These are phyloP conservation scores for rapeseed (Brassica napus) DNA, from an alignment of 345 rosid species.

Conservation along the genomic window DNA sequence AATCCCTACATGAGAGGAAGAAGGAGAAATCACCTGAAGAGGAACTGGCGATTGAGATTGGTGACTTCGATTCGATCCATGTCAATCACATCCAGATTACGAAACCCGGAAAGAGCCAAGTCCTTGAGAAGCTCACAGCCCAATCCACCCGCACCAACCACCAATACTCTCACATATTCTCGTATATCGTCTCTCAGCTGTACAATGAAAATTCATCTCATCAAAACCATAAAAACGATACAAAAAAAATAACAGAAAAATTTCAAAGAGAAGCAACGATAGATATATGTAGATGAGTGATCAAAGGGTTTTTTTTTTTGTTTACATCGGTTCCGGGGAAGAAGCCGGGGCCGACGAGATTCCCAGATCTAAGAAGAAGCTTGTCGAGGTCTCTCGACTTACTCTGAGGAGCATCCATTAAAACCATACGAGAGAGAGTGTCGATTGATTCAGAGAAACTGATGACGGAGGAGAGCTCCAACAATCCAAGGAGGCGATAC, in stretches of 20 bases:
- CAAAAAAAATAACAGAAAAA: neutral
- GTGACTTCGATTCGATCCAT: slow-evolving; percentile 99
- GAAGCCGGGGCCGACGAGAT: slow-evolving; percentile 78
- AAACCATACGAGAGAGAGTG: neutral
- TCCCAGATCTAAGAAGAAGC: slow-evolving; percentile 87
- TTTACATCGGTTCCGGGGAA: slow-evolving; percentile 68
- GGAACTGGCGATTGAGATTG: slow-evolving; percentile 97
- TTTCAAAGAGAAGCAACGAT: neutral
- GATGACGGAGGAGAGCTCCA: slow-evolving; percentile 34
- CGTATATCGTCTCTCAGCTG: slow-evolving; percentile 83
- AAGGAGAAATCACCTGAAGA: slow-evolving; percentile 68
- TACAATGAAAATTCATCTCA: neutral
- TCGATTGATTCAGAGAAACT: slow-evolving; percentile 33
- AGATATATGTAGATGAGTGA: neutral
- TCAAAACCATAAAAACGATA: neutral
- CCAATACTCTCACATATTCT: slow-evolving; percentile 69
- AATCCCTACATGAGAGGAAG: neutral
- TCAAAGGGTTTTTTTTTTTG: neutral
- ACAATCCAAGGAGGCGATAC: slow-evolving; percentile 6
- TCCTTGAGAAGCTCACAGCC: slow-evolving; percentile 96
- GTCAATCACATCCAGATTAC: slow-evolving; percentile 86
- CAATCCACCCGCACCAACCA: slow-evolving; percentile 95
- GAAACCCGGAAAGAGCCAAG: slow-evolving; percentile 90
- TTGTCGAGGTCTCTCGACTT: slow-evolving; percentile 91
- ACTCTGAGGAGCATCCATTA: slow-evolving; percentile 59